Base-by-base conservation (phyloP, 768 basidiomycete genomes). In the Agaricus subrufescens region DNA sequence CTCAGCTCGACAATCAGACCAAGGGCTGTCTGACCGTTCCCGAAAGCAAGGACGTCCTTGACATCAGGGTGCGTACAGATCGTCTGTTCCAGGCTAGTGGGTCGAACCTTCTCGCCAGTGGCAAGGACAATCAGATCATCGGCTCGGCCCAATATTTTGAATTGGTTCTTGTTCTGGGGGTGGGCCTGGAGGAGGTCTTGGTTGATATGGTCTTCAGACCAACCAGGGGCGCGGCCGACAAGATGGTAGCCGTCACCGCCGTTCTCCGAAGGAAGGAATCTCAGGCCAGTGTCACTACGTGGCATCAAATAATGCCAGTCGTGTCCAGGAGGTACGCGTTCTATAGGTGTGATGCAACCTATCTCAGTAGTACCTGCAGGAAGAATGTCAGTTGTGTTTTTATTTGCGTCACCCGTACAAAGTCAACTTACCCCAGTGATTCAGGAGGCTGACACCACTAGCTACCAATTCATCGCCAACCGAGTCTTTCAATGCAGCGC, bases 41-140 rank as follows among this genome's bases (percentile, higher is more conserved):
- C 75, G 45, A 77, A 74, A 1, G 69, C 73, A 7, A 77, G 59
- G 11, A 65, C 71, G 29, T 65, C 70, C 57, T 69, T 74, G 43
- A 76, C 68, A 26, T 63, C 58, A 14, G 73, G 73, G 59, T 76
- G 69, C 52, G 70, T 71, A 3, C 68, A 58, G 3, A 75, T 61
- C 8, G 63, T 63, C 6, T 58, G 58, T 60, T 77, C 75, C 42
- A 73, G 54, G 39, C 30, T 63, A 3, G 69, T 61, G 19, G 75
- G 73, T 1, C 67, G 65, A 15, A 76, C 65, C 60, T 77, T 77
- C 59, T 77, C 76, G 9, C 76, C 76, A 0, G 71, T 77, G 6
- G 71, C 69, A 12, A 78, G 68, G 37, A 78, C 74, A 9, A 78
- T 56, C 23, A 77, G 66, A 50, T 77, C 74, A 52, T 77, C 75